Percentiles rank a stretch among this genome's conserved stretches.
phyloP scores from a whole-genome alignment of 2,329 filamentous ascomycete species.

The Colletotrichum sp. region DNA sequence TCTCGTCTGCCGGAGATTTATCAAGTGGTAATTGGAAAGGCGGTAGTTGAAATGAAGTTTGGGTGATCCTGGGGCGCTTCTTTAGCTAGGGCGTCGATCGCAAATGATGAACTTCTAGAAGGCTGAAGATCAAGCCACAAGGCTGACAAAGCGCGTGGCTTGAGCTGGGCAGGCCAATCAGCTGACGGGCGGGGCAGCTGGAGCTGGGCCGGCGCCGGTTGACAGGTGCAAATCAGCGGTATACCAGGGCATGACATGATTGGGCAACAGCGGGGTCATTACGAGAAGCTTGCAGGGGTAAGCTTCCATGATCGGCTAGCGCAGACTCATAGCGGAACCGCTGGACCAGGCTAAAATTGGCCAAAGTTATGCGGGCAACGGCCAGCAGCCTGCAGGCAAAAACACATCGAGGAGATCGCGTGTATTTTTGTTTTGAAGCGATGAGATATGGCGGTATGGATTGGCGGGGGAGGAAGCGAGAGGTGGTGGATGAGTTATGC shows the following conservation, averaged over 20 bases:
- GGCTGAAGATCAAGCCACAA: conserved; percentile 16
- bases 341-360: conserved; percentile 12
- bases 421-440: conserved; percentile 1
- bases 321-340: not conserved
- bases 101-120: conserved; percentile 14
- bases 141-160: conserved; percentile 18
- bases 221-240: not conserved
- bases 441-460: conserved; percentile 11
- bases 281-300: not conserved
- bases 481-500: not conserved
- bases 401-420: not conserved
- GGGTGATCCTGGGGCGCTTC: not conserved
- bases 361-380: conserved; percentile 15
- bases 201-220: not conserved
- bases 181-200: not conserved
- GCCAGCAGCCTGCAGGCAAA: not conserved
- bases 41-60: not conserved
- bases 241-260: not conserved
- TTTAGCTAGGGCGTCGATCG: not conserved
- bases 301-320: not conserved
- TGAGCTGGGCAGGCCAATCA: not conserved
- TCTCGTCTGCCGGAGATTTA: not conserved
- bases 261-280: not conserved
- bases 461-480: conserved; percentile 14
- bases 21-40: not conserved